Conservation (phyloP, 2,329 filamentous ascomycete genomes). For the Xylogone sp. region DNA sequence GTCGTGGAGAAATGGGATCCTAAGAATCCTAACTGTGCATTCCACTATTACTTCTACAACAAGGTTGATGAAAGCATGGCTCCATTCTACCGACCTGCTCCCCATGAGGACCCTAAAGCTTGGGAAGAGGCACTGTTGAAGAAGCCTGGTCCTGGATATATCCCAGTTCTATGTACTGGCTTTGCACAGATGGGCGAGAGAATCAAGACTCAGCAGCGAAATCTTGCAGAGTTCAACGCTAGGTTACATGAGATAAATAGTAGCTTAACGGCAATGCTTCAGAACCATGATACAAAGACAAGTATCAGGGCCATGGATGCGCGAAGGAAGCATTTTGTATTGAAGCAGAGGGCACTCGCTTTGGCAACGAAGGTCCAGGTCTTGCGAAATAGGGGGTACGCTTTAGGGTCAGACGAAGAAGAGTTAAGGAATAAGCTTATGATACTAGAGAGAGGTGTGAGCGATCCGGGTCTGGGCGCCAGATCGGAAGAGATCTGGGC, state of each 20-base stretch:
- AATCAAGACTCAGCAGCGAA: constrained; percentile 67
- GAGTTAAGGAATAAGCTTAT: constrained; percentile 70
- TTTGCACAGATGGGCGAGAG: constrained; percentile 70
- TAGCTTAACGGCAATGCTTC: constrained; percentile 66
- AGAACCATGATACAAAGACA: constrained; percentile 72
- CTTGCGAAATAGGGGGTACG: constrained; percentile 75
- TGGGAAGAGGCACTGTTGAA: constrained; percentile 83
- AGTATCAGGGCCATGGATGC: constrained; percentile 72
- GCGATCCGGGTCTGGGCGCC: constrained; percentile 71
- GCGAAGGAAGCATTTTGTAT: constrained; percentile 65
- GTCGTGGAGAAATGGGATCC: constrained; percentile 74
- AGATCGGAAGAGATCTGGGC: constrained; percentile 85
- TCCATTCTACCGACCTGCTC: constrained; percentile 70
- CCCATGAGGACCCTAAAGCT: constrained; percentile 69
- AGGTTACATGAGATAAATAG: constrained; percentile 78
- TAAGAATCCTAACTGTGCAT: constrained; percentile 61
- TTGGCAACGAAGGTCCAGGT: constrained; percentile 79
- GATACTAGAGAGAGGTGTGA: constrained; percentile 63
- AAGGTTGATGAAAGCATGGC: constrained; percentile 70
- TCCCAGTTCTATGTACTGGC: constrained; percentile 72
- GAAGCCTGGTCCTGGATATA: constrained; percentile 71
- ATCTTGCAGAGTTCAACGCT: constrained; percentile 65
- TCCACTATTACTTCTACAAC: constrained; percentile 87
- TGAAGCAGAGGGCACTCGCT: constrained; percentile 69
- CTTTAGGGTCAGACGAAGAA: constrained; percentile 75